Evolutionary conservation across 768 basidiomycete genomes (phyloP).

Genomic region (Suillus decipiens): DNA sequence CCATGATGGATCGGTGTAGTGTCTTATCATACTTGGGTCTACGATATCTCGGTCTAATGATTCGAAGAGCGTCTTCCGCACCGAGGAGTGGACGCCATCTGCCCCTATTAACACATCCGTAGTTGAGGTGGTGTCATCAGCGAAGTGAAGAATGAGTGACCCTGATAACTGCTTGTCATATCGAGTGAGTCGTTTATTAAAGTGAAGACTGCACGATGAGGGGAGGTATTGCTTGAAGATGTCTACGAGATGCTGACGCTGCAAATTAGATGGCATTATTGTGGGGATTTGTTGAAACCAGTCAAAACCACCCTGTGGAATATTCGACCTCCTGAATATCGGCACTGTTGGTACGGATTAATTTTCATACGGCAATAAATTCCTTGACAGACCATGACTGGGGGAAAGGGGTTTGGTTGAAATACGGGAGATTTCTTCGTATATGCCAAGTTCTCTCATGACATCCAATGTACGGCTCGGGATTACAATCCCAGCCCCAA

Average conservation of each 20-base stretch:
- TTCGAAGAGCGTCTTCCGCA: slow-evolving; percentile 18
- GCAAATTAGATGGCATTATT: slow-evolving; percentile 11
- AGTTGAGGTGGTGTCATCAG: slow-evolving; percentile 34
- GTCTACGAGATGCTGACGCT: slow-evolving; percentile 30
- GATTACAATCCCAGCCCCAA: slow-evolving; percentile 44
- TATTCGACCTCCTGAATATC: slow-evolving; percentile 5
- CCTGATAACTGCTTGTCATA: slow-evolving; percentile 17
- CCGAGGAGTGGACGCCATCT: slow-evolving; percentile 37
- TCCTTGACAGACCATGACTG: slow-evolving; percentile 5
- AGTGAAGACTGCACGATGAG: slow-evolving; percentile 19
- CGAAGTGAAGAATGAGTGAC: slow-evolving; percentile 25
- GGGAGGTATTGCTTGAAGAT: slow-evolving; percentile 26
- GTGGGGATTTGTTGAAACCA: slow-evolving; percentile 5
- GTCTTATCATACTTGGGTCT: slow-evolving; percentile 11
- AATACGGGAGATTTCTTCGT: slow-evolving; percentile 18
- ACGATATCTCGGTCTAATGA: slow-evolving; percentile 26
- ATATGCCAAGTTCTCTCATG: slow-evolving; percentile 41
- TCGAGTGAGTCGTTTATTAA: slow-evolving; percentile 33
- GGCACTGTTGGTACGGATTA: neutral
- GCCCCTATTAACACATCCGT: slow-evolving; percentile 44
- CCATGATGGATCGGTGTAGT: slow-evolving; percentile 32
- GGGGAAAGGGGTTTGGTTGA: slow-evolving; percentile 18
- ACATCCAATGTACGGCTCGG: slow-evolving; percentile 48
- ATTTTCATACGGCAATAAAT: too few species aligned
- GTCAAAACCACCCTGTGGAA: slow-evolving; percentile 8